Percentiles rank a stretch among this genome's conserved stretches.
Evolutionary conservation across 345 rosid species (phyloP).

Genomic region (Corymbia maculata): DNA sequence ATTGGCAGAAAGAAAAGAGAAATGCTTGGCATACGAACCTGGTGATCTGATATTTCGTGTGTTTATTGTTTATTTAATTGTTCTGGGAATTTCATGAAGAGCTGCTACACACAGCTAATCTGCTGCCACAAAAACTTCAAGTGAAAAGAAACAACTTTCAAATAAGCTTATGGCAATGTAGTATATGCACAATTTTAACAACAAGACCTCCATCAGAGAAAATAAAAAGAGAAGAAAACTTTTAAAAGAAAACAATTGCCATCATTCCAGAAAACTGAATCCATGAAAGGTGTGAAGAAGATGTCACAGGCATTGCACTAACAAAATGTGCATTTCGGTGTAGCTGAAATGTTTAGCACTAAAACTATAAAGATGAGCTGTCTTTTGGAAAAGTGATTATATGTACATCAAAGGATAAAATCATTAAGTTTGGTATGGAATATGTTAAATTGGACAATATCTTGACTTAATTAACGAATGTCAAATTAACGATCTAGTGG

Average conservation of each 20-base stretch:
- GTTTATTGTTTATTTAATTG: conserved; percentile 66
- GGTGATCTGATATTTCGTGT: conserved; percentile 41
- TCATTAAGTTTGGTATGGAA: too few relatives aligned
- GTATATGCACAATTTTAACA: background rate
- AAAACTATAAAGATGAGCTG: rapidly evolving
- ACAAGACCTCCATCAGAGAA: background rate
- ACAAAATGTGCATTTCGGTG: background rate
- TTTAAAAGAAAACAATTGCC: background rate
- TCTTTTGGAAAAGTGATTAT: background rate
- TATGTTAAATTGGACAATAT: too few relatives aligned
- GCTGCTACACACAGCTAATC: conserved; percentile 95
- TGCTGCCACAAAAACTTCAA: conserved; percentile 82
- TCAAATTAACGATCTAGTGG: too few relatives aligned
- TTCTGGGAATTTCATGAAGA: conserved; percentile 60
- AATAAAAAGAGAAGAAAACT: background rate
- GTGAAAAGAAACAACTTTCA: conserved; percentile 70
- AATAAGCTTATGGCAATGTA: background rate
- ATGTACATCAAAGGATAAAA: background rate
- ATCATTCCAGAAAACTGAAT: too few relatives aligned
- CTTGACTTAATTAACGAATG: too few relatives aligned
- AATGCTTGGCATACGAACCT: conserved; percentile 81
- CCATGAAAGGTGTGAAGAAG: background rate
- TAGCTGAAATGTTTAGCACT: background rate
- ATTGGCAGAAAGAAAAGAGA: too few relatives aligned
- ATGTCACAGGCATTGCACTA: too few relatives aligned